A percentile compares a stretch with the other conserved stretches of the same genome.
Conservation (phyloP, 2,329 filamentous ascomycete species). For the Penicillium paneum region DNA sequence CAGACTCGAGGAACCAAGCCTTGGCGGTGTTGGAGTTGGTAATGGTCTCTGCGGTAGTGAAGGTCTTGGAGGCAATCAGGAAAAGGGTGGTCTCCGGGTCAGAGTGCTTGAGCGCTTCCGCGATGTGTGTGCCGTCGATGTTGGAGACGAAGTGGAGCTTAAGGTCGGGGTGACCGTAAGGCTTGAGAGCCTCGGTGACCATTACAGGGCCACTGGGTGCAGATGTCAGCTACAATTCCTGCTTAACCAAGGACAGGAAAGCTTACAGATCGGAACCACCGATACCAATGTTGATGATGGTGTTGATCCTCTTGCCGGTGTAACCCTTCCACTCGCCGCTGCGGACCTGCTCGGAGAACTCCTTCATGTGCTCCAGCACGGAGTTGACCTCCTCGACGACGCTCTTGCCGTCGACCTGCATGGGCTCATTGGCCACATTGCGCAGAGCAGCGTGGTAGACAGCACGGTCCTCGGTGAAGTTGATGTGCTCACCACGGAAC, state of each 20-base stretch:
- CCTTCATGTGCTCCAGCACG: constrained; percentile 95
- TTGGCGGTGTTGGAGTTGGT: constrained; percentile 98
- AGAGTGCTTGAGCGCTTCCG: constrained; percentile 82
- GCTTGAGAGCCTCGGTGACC: constrained; percentile 96
- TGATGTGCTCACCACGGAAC: constrained; percentile 98
- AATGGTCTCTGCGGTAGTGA: constrained; percentile 94
- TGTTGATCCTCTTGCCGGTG: constrained; percentile 95
- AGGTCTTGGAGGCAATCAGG: constrained; percentile 97
- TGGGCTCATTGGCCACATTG: constrained; percentile 77
- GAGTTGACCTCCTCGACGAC: constrained; percentile 91
- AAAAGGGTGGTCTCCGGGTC: constrained; percentile 98
- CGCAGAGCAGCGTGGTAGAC: constrained; percentile 94
- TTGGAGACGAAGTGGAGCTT: constrained; percentile 98
- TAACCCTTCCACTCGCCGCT: constrained; percentile 96
- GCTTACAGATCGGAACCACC: constrained; percentile 96
- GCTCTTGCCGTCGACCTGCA: constrained; percentile 84
- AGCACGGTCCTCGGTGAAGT: constrained; percentile 95
- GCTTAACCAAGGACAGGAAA: neutral
- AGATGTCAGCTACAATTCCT: constrained; percentile 18
- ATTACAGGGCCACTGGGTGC: constrained; percentile 80
- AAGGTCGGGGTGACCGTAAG: constrained; percentile 81
- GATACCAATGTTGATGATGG: constrained; percentile 95
- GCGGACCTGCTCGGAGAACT: constrained; percentile 91
- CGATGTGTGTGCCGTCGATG: constrained; percentile 97
- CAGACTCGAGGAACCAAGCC: constrained; percentile 86